Percentiles rank a stretch among this genome's conserved stretches.
Evolutionary conservation across 169 alveolate species (phyloP).

Genomic region (Plasmodium cynomolgi): DNA sequence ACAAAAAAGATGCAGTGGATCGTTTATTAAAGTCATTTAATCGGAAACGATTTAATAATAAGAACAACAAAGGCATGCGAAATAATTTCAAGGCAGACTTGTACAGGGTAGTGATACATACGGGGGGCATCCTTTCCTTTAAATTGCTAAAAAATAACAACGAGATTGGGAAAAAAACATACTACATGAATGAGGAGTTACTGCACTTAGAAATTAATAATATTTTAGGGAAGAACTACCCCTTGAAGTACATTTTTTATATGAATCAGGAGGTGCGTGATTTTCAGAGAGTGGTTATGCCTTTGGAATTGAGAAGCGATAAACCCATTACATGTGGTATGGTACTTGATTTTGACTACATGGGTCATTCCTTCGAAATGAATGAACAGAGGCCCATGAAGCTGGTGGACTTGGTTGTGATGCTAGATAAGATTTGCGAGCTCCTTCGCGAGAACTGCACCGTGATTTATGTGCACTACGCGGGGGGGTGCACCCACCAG

Average conservation of each 20-base stretch:
- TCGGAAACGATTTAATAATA: constrained; percentile 1
- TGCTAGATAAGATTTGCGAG: constrained; percentile 21
- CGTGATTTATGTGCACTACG: constrained; percentile 13
- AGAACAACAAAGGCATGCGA: background rate
- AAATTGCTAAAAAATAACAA: background rate
- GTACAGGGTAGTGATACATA: background rate
- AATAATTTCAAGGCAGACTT: constrained; percentile 3
- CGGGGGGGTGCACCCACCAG: background rate
- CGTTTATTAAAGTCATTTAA: background rate
- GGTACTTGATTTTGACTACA: constrained; percentile 15
- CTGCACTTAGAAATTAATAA: background rate
- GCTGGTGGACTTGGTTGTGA: constrained; percentile 6
- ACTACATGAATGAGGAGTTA: constrained; percentile 19
- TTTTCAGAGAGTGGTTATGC: background rate
- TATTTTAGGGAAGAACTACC: constrained; percentile 5
- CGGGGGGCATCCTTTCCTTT: background rate
- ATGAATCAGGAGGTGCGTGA: background rate
- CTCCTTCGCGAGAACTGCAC: constrained; percentile 25
- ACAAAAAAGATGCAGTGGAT: background rate
- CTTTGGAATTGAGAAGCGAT: background rate
- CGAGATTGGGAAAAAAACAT: background rate
- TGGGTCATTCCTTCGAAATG: background rate
- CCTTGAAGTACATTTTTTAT: constrained; percentile 1
- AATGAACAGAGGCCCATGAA: background rate
- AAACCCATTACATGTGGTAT: constrained; percentile 16